phyloP scores from a whole-genome alignment of 1,284 basidiomycete genomes.

The Xanthoconium separans region DNA sequence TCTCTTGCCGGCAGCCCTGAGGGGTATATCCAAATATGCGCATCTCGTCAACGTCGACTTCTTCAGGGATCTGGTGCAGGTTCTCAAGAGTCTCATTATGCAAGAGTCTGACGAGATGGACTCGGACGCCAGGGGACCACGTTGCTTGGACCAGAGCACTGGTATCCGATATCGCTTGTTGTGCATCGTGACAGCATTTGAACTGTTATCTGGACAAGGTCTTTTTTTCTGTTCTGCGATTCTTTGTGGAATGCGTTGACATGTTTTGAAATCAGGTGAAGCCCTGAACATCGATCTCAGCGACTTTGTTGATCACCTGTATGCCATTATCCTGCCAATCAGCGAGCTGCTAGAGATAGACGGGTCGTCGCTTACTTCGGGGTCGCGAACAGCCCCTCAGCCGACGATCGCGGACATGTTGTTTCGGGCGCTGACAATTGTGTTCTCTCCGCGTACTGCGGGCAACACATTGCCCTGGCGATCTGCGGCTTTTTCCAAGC shows the following conservation, averaged over 20 bases:
- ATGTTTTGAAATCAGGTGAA: constrained; percentile 60
- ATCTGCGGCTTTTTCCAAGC: constrained; percentile 89
- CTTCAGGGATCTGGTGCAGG: constrained; percentile 92
- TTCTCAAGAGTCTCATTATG: constrained; percentile 77
- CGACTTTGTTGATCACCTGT: constrained; percentile 84
- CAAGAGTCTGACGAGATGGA: constrained; percentile 47
- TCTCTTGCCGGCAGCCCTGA: constrained; percentile 85
- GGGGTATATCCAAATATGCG: constrained; percentile 91
- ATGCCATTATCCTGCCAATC: constrained; percentile 65
- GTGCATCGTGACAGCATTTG: constrained; percentile 94
- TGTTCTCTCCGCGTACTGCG: constrained; percentile 69
- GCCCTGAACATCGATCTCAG: constrained; percentile 93
- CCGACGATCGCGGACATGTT: constrained; percentile 68
- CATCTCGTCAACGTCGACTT: constrained; percentile 99
- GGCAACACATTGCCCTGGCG: constrained; percentile 71
- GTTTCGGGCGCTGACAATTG: constrained; percentile 80
- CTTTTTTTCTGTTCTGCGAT: constrained; percentile 28
- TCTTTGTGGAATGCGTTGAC: constrained; percentile 10
- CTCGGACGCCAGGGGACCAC: constrained; percentile 37
- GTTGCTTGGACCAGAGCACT: constrained; percentile 19
- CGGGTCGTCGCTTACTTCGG: constrained; percentile 23
- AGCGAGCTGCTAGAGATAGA: constrained; percentile 56
- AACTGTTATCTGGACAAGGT: constrained; percentile 95
- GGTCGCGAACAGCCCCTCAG: constrained; percentile 29
- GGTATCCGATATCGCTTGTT: constrained; percentile 69